Evolutionary conservation across 768 basidiomycete species (phyloP).

Genomic region (Lentinula raphanica): DNA sequence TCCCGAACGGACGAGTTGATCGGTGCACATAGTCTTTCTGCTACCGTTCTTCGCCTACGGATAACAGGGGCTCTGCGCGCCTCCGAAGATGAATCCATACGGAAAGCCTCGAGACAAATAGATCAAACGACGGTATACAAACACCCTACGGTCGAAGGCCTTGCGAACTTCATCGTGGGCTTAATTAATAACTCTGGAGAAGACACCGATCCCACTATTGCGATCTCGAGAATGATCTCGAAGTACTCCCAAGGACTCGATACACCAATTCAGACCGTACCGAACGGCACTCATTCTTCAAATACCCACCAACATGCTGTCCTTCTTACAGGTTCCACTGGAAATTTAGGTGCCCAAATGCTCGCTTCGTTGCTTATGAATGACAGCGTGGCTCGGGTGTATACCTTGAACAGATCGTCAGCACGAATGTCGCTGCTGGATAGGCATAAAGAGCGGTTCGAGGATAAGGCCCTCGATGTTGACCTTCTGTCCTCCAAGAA

Average conservation of each 20-base stretch:
- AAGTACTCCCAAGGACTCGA: slow-evolving; percentile 24
- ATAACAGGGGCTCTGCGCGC: slow-evolving; percentile 29
- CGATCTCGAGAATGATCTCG: slow-evolving; percentile 33
- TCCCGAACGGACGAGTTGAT: no score
- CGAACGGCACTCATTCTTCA: slow-evolving; percentile 3
- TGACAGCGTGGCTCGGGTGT: slow-evolving; percentile 11
- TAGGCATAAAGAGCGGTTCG: slow-evolving; percentile 20
- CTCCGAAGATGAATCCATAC: slow-evolving; percentile 12
- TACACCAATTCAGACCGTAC: not conserved
- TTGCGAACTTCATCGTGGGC: slow-evolving; percentile 17
- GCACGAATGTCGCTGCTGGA: slow-evolving; percentile 3
- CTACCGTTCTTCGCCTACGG: slow-evolving; percentile 27
- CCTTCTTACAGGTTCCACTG: slow-evolving; percentile 36
- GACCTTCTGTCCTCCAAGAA: not conserved
- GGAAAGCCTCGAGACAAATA: slow-evolving; percentile 14
- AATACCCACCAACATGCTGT: slow-evolving; percentile 22
- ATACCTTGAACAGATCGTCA: slow-evolving; percentile 11
- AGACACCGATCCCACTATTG: slow-evolving; percentile 10
- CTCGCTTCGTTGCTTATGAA: slow-evolving; percentile 23
- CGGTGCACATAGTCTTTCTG: slow-evolving; percentile 15
- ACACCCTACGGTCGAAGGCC: slow-evolving; percentile 20
- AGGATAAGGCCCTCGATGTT: not conserved
- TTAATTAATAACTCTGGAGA: slow-evolving; percentile 2
- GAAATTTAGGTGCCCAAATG: slow-evolving; percentile 33
- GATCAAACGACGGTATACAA: slow-evolving; percentile 19